Conservation (phyloP, 495 filamentous ascomycete genomes). For the Immersiella caudata region DNA sequence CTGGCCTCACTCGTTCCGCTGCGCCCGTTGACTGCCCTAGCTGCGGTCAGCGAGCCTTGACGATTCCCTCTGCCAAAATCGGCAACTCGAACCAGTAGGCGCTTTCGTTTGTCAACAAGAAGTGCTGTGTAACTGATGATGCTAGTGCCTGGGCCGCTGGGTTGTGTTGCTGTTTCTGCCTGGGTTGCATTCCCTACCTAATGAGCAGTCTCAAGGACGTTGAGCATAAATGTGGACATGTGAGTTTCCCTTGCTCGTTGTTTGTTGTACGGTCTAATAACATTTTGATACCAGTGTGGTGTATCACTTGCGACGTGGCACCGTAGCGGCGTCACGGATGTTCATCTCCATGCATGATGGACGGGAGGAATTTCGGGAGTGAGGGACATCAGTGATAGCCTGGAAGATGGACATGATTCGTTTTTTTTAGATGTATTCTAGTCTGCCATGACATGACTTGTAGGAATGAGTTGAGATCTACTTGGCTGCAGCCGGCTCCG, state of each 20-base stretch:
- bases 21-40: background rate
- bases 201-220: conserved; percentile 2
- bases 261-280: background rate
- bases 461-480: conserved; percentile 1
- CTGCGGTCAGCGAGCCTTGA: background rate
- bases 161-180: background rate
- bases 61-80: background rate
- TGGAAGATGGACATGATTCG: background rate
- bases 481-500: too few relatives aligned
- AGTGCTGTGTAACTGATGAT: background rate
- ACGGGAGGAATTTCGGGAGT: background rate
- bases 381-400: too few relatives aligned
- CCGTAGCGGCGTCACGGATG: background rate
- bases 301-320: conserved; percentile 6
- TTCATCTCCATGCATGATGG: conserved; percentile 4
- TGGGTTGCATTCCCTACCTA: conserved; percentile 6
- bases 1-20: background rate
- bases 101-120: background rate
- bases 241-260: background rate
- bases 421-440: background rate
- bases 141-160: conserved; percentile 1
- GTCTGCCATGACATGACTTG: background rate
- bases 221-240: conserved; percentile 5
- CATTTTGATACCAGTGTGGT: background rate
- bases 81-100: background rate